These are phyloP conservation scores for Solanum bulbocastanum DNA, from an alignment of 257 asterid genomes.

Conservation along the genomic window DNA sequence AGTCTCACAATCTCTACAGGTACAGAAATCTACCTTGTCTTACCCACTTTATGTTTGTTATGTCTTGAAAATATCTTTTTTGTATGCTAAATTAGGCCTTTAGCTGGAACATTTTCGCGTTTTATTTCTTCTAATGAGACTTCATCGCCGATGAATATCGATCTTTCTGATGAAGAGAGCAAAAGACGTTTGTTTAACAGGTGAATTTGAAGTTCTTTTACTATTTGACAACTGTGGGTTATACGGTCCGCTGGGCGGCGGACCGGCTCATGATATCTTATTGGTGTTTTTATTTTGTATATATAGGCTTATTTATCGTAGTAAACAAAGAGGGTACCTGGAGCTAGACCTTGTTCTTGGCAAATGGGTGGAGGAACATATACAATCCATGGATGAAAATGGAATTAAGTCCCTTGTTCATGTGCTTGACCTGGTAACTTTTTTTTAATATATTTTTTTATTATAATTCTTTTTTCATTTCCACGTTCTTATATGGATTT, in stretches of 20 bases:
- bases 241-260: neutral
- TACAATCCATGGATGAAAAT: slow-evolving; percentile 59
- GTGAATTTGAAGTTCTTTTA: neutral
- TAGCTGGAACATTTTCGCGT: slow-evolving; percentile 31
- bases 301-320: slow-evolving; percentile 68
- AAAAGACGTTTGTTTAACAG: slow-evolving; percentile 73
- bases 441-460: neutral
- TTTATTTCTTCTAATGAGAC: slow-evolving; percentile 32
- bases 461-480: neutral
- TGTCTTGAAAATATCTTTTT: neutral
- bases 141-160: slow-evolving; percentile 26
- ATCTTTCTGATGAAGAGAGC: slow-evolving; percentile 63
- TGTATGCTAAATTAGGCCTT: slow-evolving; percentile 35
- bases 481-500: neutral
- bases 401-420: slow-evolving; percentile 61
- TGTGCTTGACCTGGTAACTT: slow-evolving; percentile 69
- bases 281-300: neutral
- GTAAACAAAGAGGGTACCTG: slow-evolving; percentile 86
- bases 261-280: neutral
- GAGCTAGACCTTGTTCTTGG: slow-evolving; percentile 90
- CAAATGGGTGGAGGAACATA: slow-evolving; percentile 84
- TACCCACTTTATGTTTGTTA: neutral
- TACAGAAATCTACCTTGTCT: neutral
- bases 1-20: slow-evolving; percentile 27
- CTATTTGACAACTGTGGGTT: neutral